Evolutionary conservation across 2,329 filamentous ascomycete genomes (phyloP), one percentile per base, ranked within the genome.

Genomic region (Claviceps cyperi): DNA sequence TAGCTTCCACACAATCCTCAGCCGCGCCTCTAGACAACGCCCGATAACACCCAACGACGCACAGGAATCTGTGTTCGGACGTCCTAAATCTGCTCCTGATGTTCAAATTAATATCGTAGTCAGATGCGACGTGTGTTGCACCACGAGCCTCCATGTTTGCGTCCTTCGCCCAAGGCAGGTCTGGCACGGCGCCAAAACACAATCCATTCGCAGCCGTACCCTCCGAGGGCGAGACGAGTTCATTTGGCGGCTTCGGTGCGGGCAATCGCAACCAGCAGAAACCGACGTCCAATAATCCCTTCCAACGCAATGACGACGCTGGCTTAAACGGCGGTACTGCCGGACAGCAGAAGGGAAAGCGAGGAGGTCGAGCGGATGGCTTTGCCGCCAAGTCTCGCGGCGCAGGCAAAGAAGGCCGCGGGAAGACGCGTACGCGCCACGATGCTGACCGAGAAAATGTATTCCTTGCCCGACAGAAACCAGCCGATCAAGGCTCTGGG

Each of bases 91-190:
- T 19, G 13, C 54, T 57, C 58, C 54, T 56, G 59, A 69, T 69
- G 66, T 58, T 55, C 58, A 59, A 60, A 59, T 59, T 54, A 47
- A 59, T 53, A 55, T 50, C 53, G 51, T 57, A 57, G 64, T 60
- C 67, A 65, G 63, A 59, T 64, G 66, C 65, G 64, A 67, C 65
- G 57, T 54, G 53, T 52, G 65, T 67, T 66, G 66, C 66, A 65
- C 65, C 65, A 63, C 66, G 65, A 57, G 9, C 55, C 58, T 59
- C 62, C 58, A 69, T 69, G 66, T 64, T 65, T 60, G 64, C 66
- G 52, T 55, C 63, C 50, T 62, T 66, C 52, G 59, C 61, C 55
- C 62, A 64, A 56, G 59, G 63, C 57, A 62, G 64, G 62, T 58
- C 60, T 55, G 60, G 58, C 56, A 57, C 61, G 55, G 60, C 65